A percentile compares a stretch with the other conserved stretches of the same genome.
These are phyloP conservation scores for Schizophyllum amplum DNA, from an alignment of 1,284 basidiomycete species.

Conservation along the genomic window DNA sequence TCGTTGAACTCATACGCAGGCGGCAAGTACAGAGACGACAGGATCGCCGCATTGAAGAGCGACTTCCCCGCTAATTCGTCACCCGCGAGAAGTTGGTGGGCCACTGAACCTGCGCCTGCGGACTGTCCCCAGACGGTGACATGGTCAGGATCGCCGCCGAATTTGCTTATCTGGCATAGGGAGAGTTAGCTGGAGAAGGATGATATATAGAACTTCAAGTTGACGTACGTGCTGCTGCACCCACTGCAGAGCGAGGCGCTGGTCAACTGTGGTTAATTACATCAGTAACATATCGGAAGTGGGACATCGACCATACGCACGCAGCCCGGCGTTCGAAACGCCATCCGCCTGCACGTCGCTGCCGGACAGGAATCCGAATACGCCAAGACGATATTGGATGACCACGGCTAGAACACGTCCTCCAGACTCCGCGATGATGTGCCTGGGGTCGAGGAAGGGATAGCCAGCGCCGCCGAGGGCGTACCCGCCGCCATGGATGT, in stretches of 20 bases:
- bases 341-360: constrained; percentile 19
- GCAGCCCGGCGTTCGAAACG: constrained; percentile 20
- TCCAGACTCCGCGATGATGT: too few species aligned
- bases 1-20: constrained; percentile 38
- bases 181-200: too few species aligned
- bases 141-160: constrained; percentile 23
- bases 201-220: too few species aligned
- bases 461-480: constrained; percentile 9
- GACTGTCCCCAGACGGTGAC: constrained; percentile 27
- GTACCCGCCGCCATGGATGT: constrained; percentile 25
- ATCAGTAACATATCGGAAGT: neutral
- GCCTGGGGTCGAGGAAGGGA: constrained; percentile 7
- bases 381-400: constrained; percentile 13
- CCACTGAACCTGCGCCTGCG: constrained; percentile 30
- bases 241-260: constrained; percentile 24
- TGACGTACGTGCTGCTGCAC: constrained; percentile 22
- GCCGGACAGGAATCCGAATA: constrained; percentile 21
- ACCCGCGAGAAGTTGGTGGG: constrained; percentile 30
- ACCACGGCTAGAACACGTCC: constrained; percentile 15
- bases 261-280: constrained; percentile 18
- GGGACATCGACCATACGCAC: constrained; percentile 11
- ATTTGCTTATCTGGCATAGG: constrained; percentile 11
- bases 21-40: constrained; percentile 36
- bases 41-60: constrained; percentile 35
- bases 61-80: constrained; percentile 29